These are phyloP conservation scores for Aspergillus carbonarius DNA, from an alignment of 2,329 filamentous ascomycete species.

Conservation along the genomic window DNA sequence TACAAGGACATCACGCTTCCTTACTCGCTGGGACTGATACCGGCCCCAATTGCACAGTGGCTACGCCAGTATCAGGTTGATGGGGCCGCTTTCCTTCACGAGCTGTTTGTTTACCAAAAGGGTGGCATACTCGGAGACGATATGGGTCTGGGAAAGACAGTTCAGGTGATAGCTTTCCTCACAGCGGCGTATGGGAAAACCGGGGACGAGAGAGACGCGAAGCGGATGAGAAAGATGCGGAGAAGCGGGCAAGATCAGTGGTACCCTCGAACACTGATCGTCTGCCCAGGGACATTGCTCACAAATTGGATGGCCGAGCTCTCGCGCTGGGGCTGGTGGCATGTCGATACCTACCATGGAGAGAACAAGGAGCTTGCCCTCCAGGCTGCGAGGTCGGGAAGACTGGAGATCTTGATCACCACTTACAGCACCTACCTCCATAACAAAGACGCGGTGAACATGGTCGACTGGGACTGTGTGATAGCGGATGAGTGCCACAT, in stretches of 20 bases:
- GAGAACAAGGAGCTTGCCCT: conserved; percentile 68
- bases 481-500: conserved; percentile 92
- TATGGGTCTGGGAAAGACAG: conserved; percentile 96
- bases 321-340: conserved; percentile 93
- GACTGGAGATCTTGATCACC: conserved; percentile 87
- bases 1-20: conserved; percentile 75
- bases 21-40: conserved; percentile 77
- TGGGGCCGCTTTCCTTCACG: conserved; percentile 81
- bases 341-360: conserved; percentile 79
- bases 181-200: conserved; percentile 93
- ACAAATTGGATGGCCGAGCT: conserved; percentile 90
- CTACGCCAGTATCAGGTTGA: conserved; percentile 87
- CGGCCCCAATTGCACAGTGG: conserved; percentile 86
- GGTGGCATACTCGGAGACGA: conserved; percentile 92
- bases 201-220: conserved; percentile 78
- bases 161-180: conserved; percentile 91
- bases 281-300: conserved; percentile 86
- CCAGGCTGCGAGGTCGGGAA: conserved; percentile 69
- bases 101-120: conserved; percentile 85
- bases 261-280: conserved; percentile 81
- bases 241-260: conserved; percentile 59
- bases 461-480: conserved; percentile 87
- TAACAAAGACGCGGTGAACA: conserved; percentile 75
- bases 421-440: conserved; percentile 86
- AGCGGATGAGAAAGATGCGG: conserved; percentile 84